Evolutionary conservation across 306 rosid genomes (phyloP), one percentile per base, ranked within the genome.

Genomic region (Vigna trinervia): DNA sequence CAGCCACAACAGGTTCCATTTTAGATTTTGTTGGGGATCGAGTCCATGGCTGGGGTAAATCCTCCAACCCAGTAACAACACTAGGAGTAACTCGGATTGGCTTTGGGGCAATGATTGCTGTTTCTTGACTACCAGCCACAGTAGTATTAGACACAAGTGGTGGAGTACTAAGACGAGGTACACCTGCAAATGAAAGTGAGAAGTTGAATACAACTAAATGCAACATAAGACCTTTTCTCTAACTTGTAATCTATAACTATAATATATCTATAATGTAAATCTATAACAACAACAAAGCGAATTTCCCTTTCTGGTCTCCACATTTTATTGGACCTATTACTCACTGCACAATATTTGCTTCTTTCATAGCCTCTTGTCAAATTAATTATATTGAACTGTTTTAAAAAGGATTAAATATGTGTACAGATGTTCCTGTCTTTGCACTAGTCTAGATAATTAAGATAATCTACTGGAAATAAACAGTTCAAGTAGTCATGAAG

Each of bases 121-220:
- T 85, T 83, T 92, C 99, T 86, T 79, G 96, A 82, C 82, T 87
- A 75, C 78, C 83, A 83, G 86, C 41, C 70, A 67, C 76, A 79
- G 95, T 63, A 67, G 84, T 39, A 86, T 75, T 90, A 45, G 93
- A 64, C 86, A 95, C 80, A 68, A 86, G 97, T 65, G 99, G 99
- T 10, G 99, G 99, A 68, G 99, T 89, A 86, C 92, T 95, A 67
- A 95, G 96, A 76, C 99, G 99, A 71, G 99, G 99, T 67, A 95
- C 99, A 34, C 99, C 99, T 95, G 90, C 87, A 89, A 39, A 76
- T 57, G 47, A 57, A 86, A 77, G 71, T 50, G 36, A 74, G 63
- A 53, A 70, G 66, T 60, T 63, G 45, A 71, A 76, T 74, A 77
- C 61, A 73, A 61, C 41, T 51, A 56, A 75, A 1, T 17, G 68